Conservation (phyloP, 306 rosid species). For the Abrus pulchellus region DNA sequence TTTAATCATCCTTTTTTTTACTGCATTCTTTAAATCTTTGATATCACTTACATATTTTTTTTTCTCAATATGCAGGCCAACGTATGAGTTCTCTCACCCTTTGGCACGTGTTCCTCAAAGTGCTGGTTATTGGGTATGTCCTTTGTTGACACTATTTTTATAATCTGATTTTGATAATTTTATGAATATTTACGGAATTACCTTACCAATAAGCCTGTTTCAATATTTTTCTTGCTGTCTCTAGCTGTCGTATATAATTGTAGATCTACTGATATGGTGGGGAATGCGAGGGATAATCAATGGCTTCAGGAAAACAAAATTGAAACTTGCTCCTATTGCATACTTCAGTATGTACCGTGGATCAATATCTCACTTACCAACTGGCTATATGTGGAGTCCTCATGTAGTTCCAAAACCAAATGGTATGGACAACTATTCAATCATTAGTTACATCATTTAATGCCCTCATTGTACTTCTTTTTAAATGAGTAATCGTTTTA, state of each 20-base stretch:
- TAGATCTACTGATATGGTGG: conserved; percentile 97
- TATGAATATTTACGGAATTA: conserved; percentile 40
- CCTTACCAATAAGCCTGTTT: conserved; percentile 39
- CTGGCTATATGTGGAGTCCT: conserved; percentile 97
- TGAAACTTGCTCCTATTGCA: conserved; percentile 95
- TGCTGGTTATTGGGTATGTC: conserved; percentile 94
- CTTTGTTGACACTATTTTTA: conserved; percentile 29
- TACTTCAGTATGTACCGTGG: conserved; percentile 94
- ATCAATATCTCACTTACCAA: conserved; percentile 96
- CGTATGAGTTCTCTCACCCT: conserved; percentile 91
- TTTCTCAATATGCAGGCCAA: conserved; percentile 80
- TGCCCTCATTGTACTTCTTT: conserved; percentile 8
- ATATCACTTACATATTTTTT: conserved; percentile 46
- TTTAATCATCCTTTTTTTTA: conserved; percentile 19
- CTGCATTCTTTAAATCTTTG: conserved; percentile 4
- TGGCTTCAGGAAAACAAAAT: conserved; percentile 83
- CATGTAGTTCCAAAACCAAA: conserved; percentile 93
- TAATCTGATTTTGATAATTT: conserved; percentile 46
- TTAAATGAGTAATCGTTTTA: conserved; percentile 16
- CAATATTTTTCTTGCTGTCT: conserved; percentile 52
- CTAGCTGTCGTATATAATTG: conserved; percentile 90
- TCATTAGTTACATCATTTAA: conserved; percentile 10
- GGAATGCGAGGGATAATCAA: conserved; percentile 87
- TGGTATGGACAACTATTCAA: conserved; percentile 60
- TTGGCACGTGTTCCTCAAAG: conserved; percentile 93